Conservation (phyloP, 139 green algal species). For the Tetradesmus lagerheimii region DNA sequence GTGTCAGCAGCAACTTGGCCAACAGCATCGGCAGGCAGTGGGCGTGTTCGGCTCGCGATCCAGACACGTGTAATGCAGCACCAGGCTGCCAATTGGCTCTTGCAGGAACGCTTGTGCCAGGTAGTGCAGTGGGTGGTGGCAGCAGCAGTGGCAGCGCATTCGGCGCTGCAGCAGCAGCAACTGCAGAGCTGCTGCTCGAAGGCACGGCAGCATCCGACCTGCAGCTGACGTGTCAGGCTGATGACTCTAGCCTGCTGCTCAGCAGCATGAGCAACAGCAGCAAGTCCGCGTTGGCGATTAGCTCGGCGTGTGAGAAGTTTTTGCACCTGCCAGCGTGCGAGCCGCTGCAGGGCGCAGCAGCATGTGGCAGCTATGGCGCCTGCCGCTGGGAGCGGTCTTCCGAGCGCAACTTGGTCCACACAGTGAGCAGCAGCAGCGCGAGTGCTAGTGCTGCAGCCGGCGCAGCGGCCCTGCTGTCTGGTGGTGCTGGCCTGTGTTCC, state of each 20-base stretch:
- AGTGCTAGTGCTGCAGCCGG: neutral
- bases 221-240: conserved; percentile 18
- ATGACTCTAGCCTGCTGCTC: neutral
- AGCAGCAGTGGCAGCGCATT: conserved; percentile 9
- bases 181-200: neutral
- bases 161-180: neutral
- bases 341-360: neutral
- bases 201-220: neutral
- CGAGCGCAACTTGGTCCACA: conserved; percentile 25
- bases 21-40: conserved; percentile 25
- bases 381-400: conserved; percentile 27
- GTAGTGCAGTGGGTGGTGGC: neutral
- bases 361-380: conserved; percentile 18
- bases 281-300: conserved; percentile 17
- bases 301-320: conserved; percentile 17
- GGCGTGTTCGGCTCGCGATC: neutral
- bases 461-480: neutral
- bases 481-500: neutral
- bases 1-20: neutral
- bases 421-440: neutral
- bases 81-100: conserved; percentile 38
- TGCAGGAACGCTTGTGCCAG: neutral
- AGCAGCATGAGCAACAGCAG: conserved; percentile 15
- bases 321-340: conserved; percentile 43
- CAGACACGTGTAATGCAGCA: neutral